phyloP scores from a whole-genome alignment of 345 rosid species.

The Nasturtium officinale region DNA sequence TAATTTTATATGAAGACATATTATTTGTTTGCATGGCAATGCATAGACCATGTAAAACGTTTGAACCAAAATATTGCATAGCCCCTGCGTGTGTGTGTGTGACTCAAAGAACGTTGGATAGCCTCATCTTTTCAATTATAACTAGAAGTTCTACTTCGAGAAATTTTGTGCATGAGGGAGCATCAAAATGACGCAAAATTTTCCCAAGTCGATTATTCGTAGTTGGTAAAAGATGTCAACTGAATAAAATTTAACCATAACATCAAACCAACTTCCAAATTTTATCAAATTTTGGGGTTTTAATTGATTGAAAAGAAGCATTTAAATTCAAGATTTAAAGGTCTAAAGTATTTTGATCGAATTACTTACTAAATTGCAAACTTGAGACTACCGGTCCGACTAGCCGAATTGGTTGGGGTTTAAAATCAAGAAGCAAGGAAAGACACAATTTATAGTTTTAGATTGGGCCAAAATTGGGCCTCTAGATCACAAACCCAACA shows the following conservation, averaged over 20 bases:
- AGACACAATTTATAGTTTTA: neutral
- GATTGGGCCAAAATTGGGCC: slow-evolving; percentile 16
- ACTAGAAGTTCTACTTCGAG: neutral
- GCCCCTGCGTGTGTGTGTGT: neutral
- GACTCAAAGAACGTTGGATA: neutral
- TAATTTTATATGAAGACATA: neutral
- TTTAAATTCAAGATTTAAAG: neutral
- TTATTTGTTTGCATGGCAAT: neutral
- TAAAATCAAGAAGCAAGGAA: neutral
- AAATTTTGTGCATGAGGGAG: neutral
- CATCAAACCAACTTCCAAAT: neutral
- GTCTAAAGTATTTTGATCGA: neutral
- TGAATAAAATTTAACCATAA: too few relatives aligned
- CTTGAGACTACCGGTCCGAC: neutral
- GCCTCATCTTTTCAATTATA: neutral
- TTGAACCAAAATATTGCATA: neutral
- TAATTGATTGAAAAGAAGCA: neutral
- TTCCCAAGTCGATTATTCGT: neutral
- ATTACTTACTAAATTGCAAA: neutral
- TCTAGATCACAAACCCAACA: neutral
- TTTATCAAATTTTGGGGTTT: too few relatives aligned
- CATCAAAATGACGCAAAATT: neutral
- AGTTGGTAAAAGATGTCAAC: neutral
- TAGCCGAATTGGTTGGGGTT: neutral
- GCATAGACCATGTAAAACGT: neutral